phyloP scores from a whole-genome alignment of 345 rosid species.

The Salix exigua region DNA sequence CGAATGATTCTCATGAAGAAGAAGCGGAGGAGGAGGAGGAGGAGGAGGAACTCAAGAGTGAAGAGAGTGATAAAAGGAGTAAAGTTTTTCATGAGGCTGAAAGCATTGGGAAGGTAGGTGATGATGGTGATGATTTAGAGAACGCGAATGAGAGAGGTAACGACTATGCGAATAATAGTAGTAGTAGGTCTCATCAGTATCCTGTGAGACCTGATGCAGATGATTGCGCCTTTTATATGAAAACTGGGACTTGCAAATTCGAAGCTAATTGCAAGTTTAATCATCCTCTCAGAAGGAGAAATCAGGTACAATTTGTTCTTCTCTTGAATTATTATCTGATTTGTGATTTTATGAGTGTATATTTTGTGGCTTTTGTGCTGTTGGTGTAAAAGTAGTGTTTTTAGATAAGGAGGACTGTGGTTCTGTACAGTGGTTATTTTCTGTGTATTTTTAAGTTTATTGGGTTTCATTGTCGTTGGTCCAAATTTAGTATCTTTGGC shows the following conservation, averaged over 20 bases:
- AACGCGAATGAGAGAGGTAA: neutral
- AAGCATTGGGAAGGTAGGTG: neutral
- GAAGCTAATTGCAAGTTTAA: conserved; percentile 88
- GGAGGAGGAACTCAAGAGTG: conserved; percentile 8
- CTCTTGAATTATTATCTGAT: neutral
- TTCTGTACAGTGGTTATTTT: neutral
- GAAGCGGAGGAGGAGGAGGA: conserved; percentile 1
- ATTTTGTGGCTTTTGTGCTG: neutral
- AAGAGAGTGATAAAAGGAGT: conserved; percentile 3
- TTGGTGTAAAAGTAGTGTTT: neutral
- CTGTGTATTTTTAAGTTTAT: neutral
- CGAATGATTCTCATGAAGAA: neutral
- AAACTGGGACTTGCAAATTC: conserved; percentile 76
- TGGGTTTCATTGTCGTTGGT: neutral
- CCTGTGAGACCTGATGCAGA: conserved; percentile 80
- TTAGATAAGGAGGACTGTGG: neutral
- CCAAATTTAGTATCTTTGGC: neutral
- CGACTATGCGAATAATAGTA: neutral
- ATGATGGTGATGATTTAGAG: conserved; percentile 1
- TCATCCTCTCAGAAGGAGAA: conserved; percentile 57
- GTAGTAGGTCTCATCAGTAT: conserved; percentile 19
- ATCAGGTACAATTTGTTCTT: conserved; percentile 39
- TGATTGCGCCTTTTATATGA: conserved; percentile 79
- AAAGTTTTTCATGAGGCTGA: neutral
- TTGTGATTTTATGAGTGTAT: neutral